Conservation (phyloP, 1,139 yeast genomes). For the Yamadazyma diddensiae region DNA sequence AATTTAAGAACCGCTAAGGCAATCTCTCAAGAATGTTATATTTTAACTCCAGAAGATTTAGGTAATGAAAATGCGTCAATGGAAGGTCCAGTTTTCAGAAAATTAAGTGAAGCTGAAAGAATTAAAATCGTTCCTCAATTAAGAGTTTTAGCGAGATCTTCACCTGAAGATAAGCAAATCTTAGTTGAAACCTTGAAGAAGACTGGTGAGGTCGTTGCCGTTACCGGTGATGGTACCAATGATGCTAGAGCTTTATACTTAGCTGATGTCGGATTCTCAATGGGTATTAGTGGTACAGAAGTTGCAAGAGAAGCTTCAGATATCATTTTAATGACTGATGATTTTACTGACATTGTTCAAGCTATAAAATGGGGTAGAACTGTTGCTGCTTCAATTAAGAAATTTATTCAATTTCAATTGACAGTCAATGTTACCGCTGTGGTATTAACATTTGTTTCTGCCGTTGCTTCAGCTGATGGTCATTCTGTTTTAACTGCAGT, state of each 20-base stretch:
- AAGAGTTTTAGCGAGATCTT: conserved; percentile 86
- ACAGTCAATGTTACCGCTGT: conserved; percentile 97
- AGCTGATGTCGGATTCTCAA: conserved; percentile 91
- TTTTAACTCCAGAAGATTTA: conserved; percentile 53
- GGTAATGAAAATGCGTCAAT: conserved; percentile 62
- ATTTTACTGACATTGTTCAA: conserved; percentile 89
- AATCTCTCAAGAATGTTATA: conserved; percentile 83
- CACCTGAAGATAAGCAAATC: conserved; percentile 90
- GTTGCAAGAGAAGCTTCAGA: conserved; percentile 96
- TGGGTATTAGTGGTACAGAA: conserved; percentile 94
- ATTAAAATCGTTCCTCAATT: conserved; percentile 61
- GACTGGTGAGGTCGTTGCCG: conserved; percentile 93
- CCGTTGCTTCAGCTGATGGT: conserved; percentile 78
- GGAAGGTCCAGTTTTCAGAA: conserved; percentile 92
- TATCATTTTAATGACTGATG: conserved; percentile 91
- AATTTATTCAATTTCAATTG: conserved; percentile 91
- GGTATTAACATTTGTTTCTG: conserved; percentile 85
- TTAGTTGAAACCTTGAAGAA: conserved; percentile 79
- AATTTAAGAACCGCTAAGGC: conserved; percentile 87
- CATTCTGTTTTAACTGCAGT: conserved; percentile 93
- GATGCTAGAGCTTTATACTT: conserved; percentile 93
- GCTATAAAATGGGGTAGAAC: conserved; percentile 99
- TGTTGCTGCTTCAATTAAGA: conserved; percentile 89
- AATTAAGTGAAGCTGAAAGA: conserved; percentile 59
- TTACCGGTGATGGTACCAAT: conserved; percentile 97